phyloP scores from a whole-genome alignment of 805 yeast species.

The Candida schatavii region DNA sequence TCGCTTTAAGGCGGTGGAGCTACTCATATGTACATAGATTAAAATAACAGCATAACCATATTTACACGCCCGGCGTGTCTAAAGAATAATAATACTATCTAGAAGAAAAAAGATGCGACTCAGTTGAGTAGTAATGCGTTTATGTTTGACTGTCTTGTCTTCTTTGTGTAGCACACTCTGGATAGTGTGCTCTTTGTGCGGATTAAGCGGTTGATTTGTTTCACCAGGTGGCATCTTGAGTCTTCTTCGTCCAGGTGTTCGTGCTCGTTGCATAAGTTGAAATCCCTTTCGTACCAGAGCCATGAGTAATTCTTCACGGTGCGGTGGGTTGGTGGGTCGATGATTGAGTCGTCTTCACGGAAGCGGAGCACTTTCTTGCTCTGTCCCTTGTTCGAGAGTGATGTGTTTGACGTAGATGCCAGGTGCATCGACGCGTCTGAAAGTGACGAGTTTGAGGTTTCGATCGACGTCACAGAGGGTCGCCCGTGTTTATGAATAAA shows the following conservation, averaged over 20 bases:
- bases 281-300: slow-evolving; percentile 33
- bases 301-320: slow-evolving; percentile 17
- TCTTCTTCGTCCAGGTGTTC: slow-evolving; percentile 16
- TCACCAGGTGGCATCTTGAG: slow-evolving; percentile 15
- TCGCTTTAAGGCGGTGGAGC: too few relatives aligned
- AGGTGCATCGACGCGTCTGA: slow-evolving; percentile 5
- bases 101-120: not conserved
- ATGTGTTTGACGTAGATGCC: slow-evolving; percentile 7
- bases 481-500: slow-evolving; percentile 1
- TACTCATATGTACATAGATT: not conserved
- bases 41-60: not conserved
- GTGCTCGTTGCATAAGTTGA: slow-evolving; percentile 16
- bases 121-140: slow-evolving; percentile 9
- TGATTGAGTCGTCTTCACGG: slow-evolving; percentile 17
- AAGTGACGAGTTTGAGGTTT: slow-evolving; percentile 9
- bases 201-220: slow-evolving; percentile 21
- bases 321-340: slow-evolving; percentile 4
- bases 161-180: slow-evolving; percentile 26
- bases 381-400: slow-evolving; percentile 2
- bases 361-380: slow-evolving; percentile 10
- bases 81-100: too few relatives aligned
- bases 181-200: slow-evolving; percentile 9
- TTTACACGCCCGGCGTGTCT: not conserved
- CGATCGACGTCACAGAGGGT: slow-evolving; percentile 11
- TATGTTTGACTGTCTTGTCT: slow-evolving; percentile 10